Percentiles rank a stretch among this genome's conserved stretches.
These are phyloP conservation scores for Candida patagonica DNA, from an alignment of 805 yeast species.

Conservation along the genomic window DNA sequence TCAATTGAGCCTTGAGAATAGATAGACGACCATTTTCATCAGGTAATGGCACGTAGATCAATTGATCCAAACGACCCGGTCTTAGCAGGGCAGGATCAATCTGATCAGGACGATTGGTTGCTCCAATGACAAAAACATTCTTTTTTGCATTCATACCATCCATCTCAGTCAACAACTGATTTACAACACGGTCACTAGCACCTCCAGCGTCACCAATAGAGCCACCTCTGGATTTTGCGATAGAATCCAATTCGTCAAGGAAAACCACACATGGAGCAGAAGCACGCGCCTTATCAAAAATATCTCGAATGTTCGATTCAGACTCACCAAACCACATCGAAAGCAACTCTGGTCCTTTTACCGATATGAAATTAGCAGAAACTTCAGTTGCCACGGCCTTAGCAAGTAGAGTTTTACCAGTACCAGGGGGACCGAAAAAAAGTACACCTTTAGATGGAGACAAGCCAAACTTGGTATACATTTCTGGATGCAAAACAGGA, in stretches of 20 bases:
- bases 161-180: slow-evolving; percentile 92
- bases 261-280: slow-evolving; percentile 99
- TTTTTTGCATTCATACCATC: slow-evolving; percentile 99
- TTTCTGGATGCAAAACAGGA: slow-evolving; percentile 98
- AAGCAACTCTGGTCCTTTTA: slow-evolving; percentile 91
- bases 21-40: slow-evolving; percentile 92
- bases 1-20: slow-evolving; percentile 87
- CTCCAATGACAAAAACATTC: slow-evolving; percentile 98
- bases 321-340: slow-evolving; percentile 99
- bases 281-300: slow-evolving; percentile 89
- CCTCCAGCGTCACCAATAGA: slow-evolving; percentile 42
- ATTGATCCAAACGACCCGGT: slow-evolving; percentile 98
- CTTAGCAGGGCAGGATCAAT: slow-evolving; percentile 97
- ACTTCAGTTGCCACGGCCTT: slow-evolving; percentile 99
- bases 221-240: slow-evolving; percentile 95
- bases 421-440: slow-evolving; percentile 99
- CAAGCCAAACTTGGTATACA: slow-evolving; percentile 94
- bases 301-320: slow-evolving; percentile 92
- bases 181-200: slow-evolving; percentile 94
- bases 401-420: slow-evolving; percentile 94
- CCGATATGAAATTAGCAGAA: slow-evolving; percentile 95
- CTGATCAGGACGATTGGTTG: slow-evolving; percentile 99
- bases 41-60: slow-evolving; percentile 97
- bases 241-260: slow-evolving; percentile 95
- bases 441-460: slow-evolving; percentile 97